These are phyloP conservation scores for Myxozyma mucilagina DNA, from an alignment of 805 yeast species.

Conservation along the genomic window DNA sequence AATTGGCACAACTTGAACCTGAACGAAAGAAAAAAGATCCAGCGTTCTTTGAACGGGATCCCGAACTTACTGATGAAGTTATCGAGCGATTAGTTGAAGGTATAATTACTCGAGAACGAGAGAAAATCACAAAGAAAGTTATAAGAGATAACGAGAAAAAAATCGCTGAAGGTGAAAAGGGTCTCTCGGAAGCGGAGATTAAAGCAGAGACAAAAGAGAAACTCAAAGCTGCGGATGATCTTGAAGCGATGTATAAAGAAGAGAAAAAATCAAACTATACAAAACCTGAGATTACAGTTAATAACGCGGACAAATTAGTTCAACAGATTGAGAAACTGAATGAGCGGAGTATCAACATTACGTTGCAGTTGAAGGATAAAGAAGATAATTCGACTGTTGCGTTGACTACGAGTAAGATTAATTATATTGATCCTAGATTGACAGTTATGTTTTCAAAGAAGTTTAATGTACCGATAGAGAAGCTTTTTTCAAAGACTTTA, in stretches of 20 bases:
- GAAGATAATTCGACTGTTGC: constrained; percentile 95
- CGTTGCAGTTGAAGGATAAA: constrained; percentile 80
- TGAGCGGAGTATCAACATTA: constrained; percentile 64
- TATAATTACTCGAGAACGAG: constrained; percentile 63
- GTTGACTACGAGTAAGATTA: constrained; percentile 87
- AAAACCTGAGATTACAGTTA: constrained; percentile 55
- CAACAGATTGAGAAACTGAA: constrained; percentile 71
- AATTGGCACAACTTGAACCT: constrained; percentile 67
- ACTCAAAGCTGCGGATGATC: constrained; percentile 55
- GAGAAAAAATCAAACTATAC: constrained; percentile 59
- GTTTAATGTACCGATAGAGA: constrained; percentile 86
- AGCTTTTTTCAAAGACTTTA: constrained; percentile 83
- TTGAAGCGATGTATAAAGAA: constrained; percentile 44
- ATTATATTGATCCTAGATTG: constrained; percentile 91
- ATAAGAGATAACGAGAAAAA: constrained; percentile 76
- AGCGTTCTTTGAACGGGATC: constrained; percentile 65
- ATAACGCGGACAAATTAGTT: constrained; percentile 62
- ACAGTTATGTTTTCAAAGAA: constrained; percentile 87
- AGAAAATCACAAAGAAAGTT: constrained; percentile 63
- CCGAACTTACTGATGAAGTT: constrained; percentile 65
- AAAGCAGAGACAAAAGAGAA: constrained; percentile 58
- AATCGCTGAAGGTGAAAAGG: constrained; percentile 47
- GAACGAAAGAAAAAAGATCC: constrained; percentile 51
- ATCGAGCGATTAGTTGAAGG: constrained; percentile 57
- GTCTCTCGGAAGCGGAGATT: constrained; percentile 47